phyloP scores from a whole-genome alignment of 768 basidiomycete genomes.

The Suillus sp. region DNA sequence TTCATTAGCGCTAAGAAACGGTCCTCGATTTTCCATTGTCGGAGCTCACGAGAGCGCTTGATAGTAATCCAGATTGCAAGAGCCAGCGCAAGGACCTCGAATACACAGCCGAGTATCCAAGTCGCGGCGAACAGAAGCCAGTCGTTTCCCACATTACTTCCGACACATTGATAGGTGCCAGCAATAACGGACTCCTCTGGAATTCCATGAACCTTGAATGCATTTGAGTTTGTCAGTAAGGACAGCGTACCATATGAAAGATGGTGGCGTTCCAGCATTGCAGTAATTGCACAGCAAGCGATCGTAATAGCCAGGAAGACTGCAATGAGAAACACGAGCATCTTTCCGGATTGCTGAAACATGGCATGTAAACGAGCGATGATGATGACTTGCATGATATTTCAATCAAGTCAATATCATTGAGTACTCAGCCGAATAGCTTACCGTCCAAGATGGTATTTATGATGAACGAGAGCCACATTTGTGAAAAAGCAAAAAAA shows the following conservation, averaged over 20 bases:
- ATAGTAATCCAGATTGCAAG: not conserved
- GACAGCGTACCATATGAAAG: not conserved
- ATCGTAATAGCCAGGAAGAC: not conserved
- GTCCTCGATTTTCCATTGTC: not conserved
- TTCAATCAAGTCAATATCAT: not conserved
- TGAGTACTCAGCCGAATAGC: not conserved
- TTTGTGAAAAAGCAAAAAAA: not conserved
- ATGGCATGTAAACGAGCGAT: slow-evolving; percentile 1
- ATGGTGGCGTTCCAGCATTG: not conserved
- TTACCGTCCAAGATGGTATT: not conserved
- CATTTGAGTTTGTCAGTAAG: not conserved
- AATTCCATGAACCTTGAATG: not conserved
- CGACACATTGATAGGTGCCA: not conserved
- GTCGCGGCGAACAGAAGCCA: not conserved
- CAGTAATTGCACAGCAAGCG: not conserved
- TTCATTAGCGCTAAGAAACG: not conserved
- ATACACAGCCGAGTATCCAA: not conserved
- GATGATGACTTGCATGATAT: not conserved
- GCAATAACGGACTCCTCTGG: not conserved
- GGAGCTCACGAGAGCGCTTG: not conserved
- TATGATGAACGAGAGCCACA: not conserved
- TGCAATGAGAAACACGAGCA: not conserved
- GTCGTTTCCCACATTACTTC: not conserved
- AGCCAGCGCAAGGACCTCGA: not conserved
- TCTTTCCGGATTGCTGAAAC: not conserved